Percentiles rank a stretch among this genome's conserved stretches.
phyloP scores from a whole-genome alignment of 2,329 filamentous ascomycete species.

The Dactylonectria macrodidyma region DNA sequence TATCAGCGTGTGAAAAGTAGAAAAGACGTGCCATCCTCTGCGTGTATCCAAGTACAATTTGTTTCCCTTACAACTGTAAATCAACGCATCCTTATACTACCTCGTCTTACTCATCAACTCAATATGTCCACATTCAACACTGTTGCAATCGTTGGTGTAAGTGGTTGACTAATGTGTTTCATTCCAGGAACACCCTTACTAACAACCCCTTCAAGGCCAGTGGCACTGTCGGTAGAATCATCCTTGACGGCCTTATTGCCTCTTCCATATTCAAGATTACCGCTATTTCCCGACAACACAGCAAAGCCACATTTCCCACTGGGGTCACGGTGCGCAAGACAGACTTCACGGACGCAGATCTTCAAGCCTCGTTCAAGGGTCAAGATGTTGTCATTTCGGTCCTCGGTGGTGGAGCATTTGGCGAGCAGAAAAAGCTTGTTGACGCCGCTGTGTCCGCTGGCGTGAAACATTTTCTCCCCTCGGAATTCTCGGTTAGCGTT shows the following conservation, averaged over 20 bases:
- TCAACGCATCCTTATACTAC: neutral
- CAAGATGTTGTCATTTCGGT: constrained; percentile 55
- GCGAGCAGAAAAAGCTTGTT: constrained; percentile 64
- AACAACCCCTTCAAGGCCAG: constrained; percentile 27
- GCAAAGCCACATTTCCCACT: constrained; percentile 26
- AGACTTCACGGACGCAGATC: constrained; percentile 27
- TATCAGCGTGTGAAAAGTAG: no score
- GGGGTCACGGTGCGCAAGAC: constrained; percentile 28
- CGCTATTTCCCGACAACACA: constrained; percentile 29
- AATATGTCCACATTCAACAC: constrained; percentile 22
- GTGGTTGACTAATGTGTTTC: neutral
- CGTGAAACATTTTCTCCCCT: constrained; percentile 68
- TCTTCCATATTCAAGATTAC: constrained; percentile 30
- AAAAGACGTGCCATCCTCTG: no score
- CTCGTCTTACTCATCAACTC: neutral
- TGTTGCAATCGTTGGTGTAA: constrained; percentile 23
- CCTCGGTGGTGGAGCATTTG: constrained; percentile 55
- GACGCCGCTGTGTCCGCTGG: constrained; percentile 67
- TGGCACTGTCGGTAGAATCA: constrained; percentile 35
- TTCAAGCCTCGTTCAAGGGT: constrained; percentile 29
- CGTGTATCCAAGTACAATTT: no score
- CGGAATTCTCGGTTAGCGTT: constrained; percentile 61
- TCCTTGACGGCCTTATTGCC: constrained; percentile 27
- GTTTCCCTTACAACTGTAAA: no score
- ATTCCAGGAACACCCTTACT: neutral